These are phyloP conservation scores for Daldinia sp. DNA, from an alignment of 2,329 filamentous ascomycete species.

Conservation along the genomic window DNA sequence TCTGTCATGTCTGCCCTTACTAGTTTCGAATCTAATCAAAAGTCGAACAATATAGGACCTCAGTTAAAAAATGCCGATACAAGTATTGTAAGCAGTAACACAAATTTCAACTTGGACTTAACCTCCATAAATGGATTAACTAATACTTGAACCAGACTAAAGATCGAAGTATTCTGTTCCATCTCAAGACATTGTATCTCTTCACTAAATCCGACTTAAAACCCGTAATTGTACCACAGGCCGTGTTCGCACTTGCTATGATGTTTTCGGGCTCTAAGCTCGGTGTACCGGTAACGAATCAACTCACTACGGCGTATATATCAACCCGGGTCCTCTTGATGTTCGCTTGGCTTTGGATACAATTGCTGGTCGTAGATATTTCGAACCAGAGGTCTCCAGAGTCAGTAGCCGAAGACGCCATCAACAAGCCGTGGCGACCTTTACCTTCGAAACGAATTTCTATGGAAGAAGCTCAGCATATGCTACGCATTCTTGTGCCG, in stretches of 20 bases:
- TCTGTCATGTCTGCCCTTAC: neutral
- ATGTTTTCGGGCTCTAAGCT: neutral
- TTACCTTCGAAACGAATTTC: constrained; percentile 46
- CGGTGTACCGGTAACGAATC: neutral
- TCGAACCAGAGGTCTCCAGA: constrained; percentile 47
- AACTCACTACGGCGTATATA: constrained; percentile 6
- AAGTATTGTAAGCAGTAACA: neutral
- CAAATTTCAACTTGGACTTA: neutral
- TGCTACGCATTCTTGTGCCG: neutral
- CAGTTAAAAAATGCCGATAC: neutral
- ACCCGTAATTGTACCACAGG: constrained; percentile 51
- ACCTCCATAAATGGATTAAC: neutral
- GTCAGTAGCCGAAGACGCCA: constrained; percentile 46
- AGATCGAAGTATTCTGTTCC: neutral
- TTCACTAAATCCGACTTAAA: constrained; percentile 54
- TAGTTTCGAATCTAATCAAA: neutral
- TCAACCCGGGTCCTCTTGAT: constrained; percentile 6
- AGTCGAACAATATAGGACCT: neutral
- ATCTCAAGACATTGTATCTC: constrained; percentile 46
- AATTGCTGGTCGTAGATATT: constrained; percentile 48
- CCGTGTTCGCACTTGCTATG: constrained; percentile 42
- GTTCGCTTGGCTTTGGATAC: constrained; percentile 46
- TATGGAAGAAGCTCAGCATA: neutral
- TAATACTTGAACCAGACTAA: neutral
- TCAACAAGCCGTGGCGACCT: constrained; percentile 53